These are phyloP conservation scores for Trichocladium antarcticum DNA, from an alignment of 495 filamentous ascomycete species.

Conservation along the genomic window DNA sequence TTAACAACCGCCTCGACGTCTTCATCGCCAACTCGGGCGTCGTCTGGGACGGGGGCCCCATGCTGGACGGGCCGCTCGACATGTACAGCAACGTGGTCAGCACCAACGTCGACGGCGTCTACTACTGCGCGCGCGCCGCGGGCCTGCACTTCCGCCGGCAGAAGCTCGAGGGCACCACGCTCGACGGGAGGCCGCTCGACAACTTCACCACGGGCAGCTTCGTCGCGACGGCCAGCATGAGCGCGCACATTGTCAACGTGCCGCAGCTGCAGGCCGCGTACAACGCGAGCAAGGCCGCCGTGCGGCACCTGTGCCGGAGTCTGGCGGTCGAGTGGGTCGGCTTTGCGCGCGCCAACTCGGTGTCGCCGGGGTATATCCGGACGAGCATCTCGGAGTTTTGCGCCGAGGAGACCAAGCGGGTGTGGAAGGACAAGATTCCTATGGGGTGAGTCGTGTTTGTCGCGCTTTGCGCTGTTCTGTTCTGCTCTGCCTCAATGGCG, in stretches of 20 bases:
- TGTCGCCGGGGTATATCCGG: constrained; percentile 80
- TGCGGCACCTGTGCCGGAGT: constrained; percentile 74
- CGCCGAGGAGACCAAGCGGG: constrained; percentile 54
- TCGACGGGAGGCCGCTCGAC: constrained; percentile 55
- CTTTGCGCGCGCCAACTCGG: constrained; percentile 70
- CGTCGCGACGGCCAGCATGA: constrained; percentile 70
- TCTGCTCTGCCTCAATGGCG: neutral
- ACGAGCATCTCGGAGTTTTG: constrained; percentile 75
- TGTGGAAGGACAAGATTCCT: constrained; percentile 72
- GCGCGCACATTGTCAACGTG: constrained; percentile 76
- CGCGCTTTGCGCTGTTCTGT: neutral
- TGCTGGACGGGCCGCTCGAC: constrained; percentile 52
- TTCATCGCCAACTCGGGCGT: constrained; percentile 76
- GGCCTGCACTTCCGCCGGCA: constrained; percentile 52
- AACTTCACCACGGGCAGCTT: constrained; percentile 59
- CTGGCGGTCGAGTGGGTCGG: constrained; percentile 80
- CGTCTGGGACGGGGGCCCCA: constrained; percentile 57
- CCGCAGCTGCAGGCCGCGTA: constrained; percentile 80
- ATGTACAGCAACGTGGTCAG: constrained; percentile 58
- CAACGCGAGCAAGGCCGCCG: constrained; percentile 77
- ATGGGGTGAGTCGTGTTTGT: constrained; percentile 49
- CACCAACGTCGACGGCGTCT: constrained; percentile 73
- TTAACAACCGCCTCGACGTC: constrained; percentile 64
- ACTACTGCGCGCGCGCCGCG: constrained; percentile 69
- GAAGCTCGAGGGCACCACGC: constrained; percentile 52